phyloP scores from a whole-genome alignment of 2,329 filamentous ascomycete genomes.

The Botryosphaeria dothidea region DNA sequence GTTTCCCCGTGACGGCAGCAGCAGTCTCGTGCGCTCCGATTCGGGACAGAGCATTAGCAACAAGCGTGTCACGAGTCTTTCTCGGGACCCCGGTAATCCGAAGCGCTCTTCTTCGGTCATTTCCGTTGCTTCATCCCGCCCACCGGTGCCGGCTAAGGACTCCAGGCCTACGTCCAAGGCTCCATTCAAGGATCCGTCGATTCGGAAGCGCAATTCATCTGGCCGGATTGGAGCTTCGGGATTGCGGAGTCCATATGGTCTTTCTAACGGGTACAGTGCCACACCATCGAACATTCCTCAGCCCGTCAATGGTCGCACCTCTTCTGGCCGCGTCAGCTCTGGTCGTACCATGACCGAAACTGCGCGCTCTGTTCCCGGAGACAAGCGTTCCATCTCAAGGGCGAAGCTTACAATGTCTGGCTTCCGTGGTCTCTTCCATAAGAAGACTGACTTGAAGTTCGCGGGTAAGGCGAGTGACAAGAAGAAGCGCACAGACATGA shows the following conservation, averaged over 20 bases:
- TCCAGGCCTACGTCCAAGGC: not conserved
- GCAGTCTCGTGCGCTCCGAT: not conserved
- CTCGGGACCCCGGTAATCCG: not conserved
- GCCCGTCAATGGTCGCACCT: not conserved
- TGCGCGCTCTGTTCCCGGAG: not conserved
- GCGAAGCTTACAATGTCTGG: conserved; percentile 14
- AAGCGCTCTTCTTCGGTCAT: not conserved
- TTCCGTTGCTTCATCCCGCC: conserved; percentile 2
- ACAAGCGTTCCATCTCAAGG: conserved; percentile 10
- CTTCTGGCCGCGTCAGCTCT: not conserved
- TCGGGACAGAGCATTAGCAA: not conserved
- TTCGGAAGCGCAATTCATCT: not conserved
- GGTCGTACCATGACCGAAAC: not conserved
- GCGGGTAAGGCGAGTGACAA: not conserved
- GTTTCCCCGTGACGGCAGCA: not conserved
- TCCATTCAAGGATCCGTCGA: not conserved
- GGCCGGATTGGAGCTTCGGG: not conserved
- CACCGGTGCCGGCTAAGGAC: conserved; percentile 11
- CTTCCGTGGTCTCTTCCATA: conserved; percentile 15
- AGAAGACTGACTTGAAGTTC: not conserved
- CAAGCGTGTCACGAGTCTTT: not conserved
- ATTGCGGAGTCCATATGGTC: conserved; percentile 4
- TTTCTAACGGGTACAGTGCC: not conserved
- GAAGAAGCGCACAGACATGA: not conserved
- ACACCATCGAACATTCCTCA: conserved; percentile 9